Percentiles rank a stretch among this genome's conserved stretches.
These are phyloP conservation scores for Kwoniella botswanensis DNA, from an alignment of 768 basidiomycete genomes.

Conservation along the genomic window DNA sequence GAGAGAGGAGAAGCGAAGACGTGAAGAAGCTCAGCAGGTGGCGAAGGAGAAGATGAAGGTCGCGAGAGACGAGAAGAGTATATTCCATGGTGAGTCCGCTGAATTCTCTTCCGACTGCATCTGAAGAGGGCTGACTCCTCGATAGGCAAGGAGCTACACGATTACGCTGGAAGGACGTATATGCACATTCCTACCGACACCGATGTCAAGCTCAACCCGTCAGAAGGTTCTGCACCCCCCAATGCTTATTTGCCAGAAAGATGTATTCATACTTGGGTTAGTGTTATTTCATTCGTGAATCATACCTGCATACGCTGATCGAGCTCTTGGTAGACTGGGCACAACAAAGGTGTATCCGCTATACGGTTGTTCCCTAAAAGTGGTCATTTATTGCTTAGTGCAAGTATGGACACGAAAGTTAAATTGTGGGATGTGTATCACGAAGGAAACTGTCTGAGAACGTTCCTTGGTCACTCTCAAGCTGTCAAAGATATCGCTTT, in stretches of 20 bases:
- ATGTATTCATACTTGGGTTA: slow-evolving; percentile 89
- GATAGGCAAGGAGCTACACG: slow-evolving; percentile 81
- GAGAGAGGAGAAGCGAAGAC: slow-evolving; percentile 67
- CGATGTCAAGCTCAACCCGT: slow-evolving; percentile 75
- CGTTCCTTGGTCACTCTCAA: slow-evolving; percentile 95
- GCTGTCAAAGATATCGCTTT: slow-evolving; percentile 96
- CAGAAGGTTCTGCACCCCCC: slow-evolving; percentile 73
- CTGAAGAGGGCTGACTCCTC: background rate
- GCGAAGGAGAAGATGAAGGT: slow-evolving; percentile 74
- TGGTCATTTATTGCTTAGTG: slow-evolving; percentile 90
- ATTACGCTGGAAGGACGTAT: slow-evolving; percentile 98
- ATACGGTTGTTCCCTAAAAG: slow-evolving; percentile 90
- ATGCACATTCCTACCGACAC: slow-evolving; percentile 89
- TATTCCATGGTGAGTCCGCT: slow-evolving; percentile 74
- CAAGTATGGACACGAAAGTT: slow-evolving; percentile 97
- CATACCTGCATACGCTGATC: background rate
- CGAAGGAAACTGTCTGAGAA: slow-evolving; percentile 92
- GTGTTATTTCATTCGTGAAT: slow-evolving; percentile 4
- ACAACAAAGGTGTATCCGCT: slow-evolving; percentile 93
- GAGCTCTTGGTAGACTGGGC: slow-evolving; percentile 69
- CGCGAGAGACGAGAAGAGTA: slow-evolving; percentile 87
- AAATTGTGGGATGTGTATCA: slow-evolving; percentile 99
- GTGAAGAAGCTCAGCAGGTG: slow-evolving; percentile 62
- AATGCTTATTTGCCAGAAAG: slow-evolving; percentile 93
- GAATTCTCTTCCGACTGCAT: too few species aligned